Base-by-base conservation (phyloP, 257 asterid genomes). In the Parsonsia alboflavescens region DNA sequence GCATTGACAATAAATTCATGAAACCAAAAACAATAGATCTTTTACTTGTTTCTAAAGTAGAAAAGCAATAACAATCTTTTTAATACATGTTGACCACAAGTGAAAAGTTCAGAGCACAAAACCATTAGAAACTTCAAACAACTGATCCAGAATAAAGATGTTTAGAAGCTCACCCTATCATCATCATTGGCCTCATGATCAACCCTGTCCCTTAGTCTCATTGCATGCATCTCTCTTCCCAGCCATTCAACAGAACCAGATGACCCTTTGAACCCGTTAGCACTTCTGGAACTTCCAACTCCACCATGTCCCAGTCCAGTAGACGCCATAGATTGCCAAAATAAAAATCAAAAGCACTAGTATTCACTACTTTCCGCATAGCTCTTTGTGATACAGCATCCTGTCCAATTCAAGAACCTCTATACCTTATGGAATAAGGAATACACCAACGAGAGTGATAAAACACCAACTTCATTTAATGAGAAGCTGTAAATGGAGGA, bases 221-320 rank as follows among this genome's bases (percentile, higher is more conserved):
- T 89, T 65, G 93, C 97, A 78, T 82, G 91, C 95, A 94, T 92
- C 86, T 94, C 97, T 82, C 89, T 89, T 73, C 97, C 98, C 76
- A 94, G 89, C 97, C 97, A 91, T 73, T 94, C 98, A 81, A 91
- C 92, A 70, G 98, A 94, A 89, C 90, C 89, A 67, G 98, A 92
- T 68, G 97, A 90, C 77, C 90, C 96, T 76, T 89, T 78, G 80
- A 80, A 82, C 53, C 89, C 86, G 71, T 85, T 82, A 17, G 77
- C 65, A 61, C 80, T 80, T 80, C 89, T 82, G 70, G 89, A 85
- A 72, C 89, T 82, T 65, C 86, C 87, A 39, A 81, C 86, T 58
- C 89, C 89, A 73, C 82, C 85, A 50, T 80, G 80, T 45, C 89
- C 89, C 53, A 76, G 76, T 50, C 87, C 84, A 19, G 82, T 61